Evolutionary conservation across 139 green algal genomes (phyloP).

Genomic region (Tetraselmis chui): DNA sequence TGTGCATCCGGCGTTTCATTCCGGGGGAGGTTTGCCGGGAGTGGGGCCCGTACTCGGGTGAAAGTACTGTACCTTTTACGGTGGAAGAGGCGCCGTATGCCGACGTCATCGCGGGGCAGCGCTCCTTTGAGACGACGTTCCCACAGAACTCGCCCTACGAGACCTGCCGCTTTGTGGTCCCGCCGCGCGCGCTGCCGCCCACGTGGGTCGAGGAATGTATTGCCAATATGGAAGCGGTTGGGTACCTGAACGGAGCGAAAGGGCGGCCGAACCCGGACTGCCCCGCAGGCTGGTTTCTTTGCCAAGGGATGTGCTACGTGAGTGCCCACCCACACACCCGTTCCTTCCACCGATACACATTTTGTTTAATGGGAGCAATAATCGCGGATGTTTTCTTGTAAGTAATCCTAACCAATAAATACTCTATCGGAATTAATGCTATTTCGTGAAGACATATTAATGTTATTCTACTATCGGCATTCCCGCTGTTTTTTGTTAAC

Average conservation of each 20-base stretch:
- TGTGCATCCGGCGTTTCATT: background rate
- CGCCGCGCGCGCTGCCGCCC: too few species aligned
- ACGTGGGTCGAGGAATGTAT: background rate
- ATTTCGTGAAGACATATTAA: too few species aligned
- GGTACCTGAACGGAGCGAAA: background rate
- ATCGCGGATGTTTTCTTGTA: too few species aligned
- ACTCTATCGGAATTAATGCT: too few species aligned
- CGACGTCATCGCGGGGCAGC: background rate
- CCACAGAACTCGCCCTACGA: background rate
- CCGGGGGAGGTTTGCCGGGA: background rate
- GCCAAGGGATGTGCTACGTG: background rate
- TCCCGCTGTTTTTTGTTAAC: too few species aligned
- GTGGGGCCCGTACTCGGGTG: background rate
- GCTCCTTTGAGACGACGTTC: background rate
- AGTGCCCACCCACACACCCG: too few species aligned
- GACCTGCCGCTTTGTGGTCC: background rate
- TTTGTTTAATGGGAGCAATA: too few species aligned
- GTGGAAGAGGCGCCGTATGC: background rate
- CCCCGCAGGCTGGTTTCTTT: background rate
- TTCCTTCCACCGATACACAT: too few species aligned
- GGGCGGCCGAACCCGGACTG: background rate
- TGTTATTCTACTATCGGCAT: too few species aligned
- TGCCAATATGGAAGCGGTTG: background rate
- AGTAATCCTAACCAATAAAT: too few species aligned
- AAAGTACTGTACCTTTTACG: background rate